phyloP scores from a whole-genome alignment of 352 stramenopile species.

The Phytophthora pluvialis region DNA sequence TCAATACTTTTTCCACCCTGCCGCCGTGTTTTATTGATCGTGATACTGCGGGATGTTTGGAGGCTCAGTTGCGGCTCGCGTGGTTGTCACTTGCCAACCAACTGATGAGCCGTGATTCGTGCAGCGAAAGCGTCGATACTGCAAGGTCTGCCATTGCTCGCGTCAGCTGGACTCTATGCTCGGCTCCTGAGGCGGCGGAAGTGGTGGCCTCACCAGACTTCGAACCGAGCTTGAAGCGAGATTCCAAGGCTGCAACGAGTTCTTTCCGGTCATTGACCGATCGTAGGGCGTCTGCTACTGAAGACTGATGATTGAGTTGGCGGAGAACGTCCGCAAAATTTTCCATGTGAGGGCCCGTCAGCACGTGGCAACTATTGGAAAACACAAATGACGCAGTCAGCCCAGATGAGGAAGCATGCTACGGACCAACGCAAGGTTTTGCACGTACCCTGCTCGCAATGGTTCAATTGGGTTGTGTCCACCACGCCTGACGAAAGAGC shows the following conservation, averaged over 20 bases:
- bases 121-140: constrained; percentile 26
- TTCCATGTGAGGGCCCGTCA: constrained; percentile 68
- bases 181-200: not conserved
- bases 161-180: constrained; percentile 24
- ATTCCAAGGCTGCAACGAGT: constrained; percentile 30
- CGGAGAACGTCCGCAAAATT: constrained; percentile 72
- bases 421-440: not conserved
- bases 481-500: constrained; percentile 62
- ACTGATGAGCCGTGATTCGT: constrained; percentile 44
- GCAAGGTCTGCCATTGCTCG: constrained; percentile 42
- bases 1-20: constrained; percentile 36
- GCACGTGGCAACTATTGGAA: constrained; percentile 61
- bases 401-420: too few relatives aligned
- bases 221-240: constrained; percentile 19
- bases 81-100: constrained; percentile 41
- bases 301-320: constrained; percentile 25
- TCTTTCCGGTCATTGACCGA: constrained; percentile 20
- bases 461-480: constrained; percentile 84
- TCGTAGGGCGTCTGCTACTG: constrained; percentile 21
- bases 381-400: not conserved
- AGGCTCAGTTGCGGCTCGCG: not conserved
- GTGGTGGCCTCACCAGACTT: not conserved
- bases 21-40: constrained; percentile 15
- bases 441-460: constrained; percentile 55
- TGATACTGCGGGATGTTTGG: not conserved